phyloP scores from a whole-genome alignment of 441 rosid genomes.

The Gossypium gossypioides region DNA sequence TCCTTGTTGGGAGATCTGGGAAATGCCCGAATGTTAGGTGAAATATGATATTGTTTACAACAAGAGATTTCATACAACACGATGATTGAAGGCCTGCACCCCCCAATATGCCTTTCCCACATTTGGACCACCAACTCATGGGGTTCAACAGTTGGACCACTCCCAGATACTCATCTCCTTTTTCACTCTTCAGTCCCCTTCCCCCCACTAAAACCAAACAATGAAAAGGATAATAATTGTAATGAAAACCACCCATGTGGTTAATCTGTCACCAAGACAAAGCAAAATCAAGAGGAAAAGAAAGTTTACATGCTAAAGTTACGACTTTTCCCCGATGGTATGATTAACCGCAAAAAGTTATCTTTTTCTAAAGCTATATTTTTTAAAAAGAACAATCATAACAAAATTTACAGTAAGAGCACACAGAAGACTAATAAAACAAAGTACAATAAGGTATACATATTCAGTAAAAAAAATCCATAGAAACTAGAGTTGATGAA shows the following conservation, averaged over 20 bases:
- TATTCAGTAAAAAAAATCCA: background rate
- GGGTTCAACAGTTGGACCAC: slow-evolving; percentile 27
- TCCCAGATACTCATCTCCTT: slow-evolving; percentile 10
- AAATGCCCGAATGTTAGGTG: slow-evolving; percentile 12
- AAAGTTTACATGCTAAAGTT: slow-evolving; percentile 8
- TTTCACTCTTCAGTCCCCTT: background rate
- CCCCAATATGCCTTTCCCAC: slow-evolving; percentile 22
- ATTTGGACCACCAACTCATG: slow-evolving; percentile 32
- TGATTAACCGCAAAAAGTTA: slow-evolving; percentile 4
- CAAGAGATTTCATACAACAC: slow-evolving; percentile 23
- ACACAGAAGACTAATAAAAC: background rate
- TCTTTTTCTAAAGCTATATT: background rate
- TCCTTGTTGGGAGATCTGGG: background rate
- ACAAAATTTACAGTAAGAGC: background rate
- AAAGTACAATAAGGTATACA: background rate
- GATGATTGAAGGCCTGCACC: slow-evolving; percentile 23
- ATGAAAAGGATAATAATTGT: slow-evolving; percentile 11
- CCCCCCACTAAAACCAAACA: slow-evolving; percentile 7
- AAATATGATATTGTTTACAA: slow-evolving; percentile 16
- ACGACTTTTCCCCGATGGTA: background rate
- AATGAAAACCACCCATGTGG: slow-evolving; percentile 20
- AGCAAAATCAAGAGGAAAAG: slow-evolving; percentile 1
- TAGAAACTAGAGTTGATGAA: background rate
- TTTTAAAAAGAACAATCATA: background rate
- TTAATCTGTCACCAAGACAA: slow-evolving; percentile 13